Evolutionary conservation across 1,284 basidiomycete species (phyloP).

Genomic region (Austroboletus novae-zelandiae): DNA sequence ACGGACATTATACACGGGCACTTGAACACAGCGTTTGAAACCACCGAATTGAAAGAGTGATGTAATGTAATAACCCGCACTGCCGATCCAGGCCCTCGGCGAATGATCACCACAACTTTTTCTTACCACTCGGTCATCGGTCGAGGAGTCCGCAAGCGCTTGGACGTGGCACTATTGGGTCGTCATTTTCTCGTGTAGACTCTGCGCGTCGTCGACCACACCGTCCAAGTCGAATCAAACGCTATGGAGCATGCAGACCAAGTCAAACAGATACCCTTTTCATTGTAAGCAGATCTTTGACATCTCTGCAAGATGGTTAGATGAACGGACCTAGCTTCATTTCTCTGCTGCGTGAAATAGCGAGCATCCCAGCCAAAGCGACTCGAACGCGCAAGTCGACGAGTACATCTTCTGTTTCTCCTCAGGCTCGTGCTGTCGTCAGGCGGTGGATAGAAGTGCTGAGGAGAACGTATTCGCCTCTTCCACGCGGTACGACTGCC

Average conservation of each 20-base stretch:
- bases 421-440: constrained; percentile 42
- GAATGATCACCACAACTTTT: too few relatives aligned
- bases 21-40: neutral
- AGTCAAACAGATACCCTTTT: constrained; percentile 36
- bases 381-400: constrained; percentile 16
- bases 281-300: constrained; percentile 37
- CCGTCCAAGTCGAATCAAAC: constrained; percentile 24
- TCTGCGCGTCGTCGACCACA: neutral
- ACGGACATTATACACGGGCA: constrained; percentile 1
- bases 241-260: constrained; percentile 31
- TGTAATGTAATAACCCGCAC: too few relatives aligned
- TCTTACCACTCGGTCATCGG: too few relatives aligned
- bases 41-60: neutral
- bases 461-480: constrained; percentile 40
- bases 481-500: constrained; percentile 48
- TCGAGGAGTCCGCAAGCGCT: neutral
- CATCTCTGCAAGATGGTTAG: constrained; percentile 1
- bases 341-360: constrained; percentile 44
- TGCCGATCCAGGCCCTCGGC: too few relatives aligned
- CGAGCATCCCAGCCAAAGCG: constrained; percentile 32
- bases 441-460: constrained; percentile 47
- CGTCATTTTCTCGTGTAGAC: neutral
- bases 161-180: neutral
- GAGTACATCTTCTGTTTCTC: constrained; percentile 29
- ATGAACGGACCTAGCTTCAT: constrained; percentile 39